Base-by-base conservation (phyloP, 164 flowering plant genomes). In the Chloranthus sessilifolius region DNA sequence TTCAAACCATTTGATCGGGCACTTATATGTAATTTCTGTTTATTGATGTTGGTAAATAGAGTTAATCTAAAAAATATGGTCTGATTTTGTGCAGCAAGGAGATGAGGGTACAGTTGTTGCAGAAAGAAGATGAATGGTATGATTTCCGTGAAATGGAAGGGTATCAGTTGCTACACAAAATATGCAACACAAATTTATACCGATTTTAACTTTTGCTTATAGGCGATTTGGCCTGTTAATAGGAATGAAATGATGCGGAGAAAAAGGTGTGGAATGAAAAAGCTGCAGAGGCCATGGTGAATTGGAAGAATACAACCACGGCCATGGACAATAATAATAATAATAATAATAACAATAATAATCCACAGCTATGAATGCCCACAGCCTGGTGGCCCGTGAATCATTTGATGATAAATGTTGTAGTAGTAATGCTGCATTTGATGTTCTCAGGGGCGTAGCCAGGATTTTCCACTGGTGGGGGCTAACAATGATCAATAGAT, bases 121-220 rank as follows among this genome's bases (percentile, higher is more conserved):
- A 80, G 62, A 88, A 83, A 63, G 52, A 77, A 24, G 78, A 49
- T 88, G 1, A 79, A 30, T 60, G 88, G 92, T 26, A 66, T 83
- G 51, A 72, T 92, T 42, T 83, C 96, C 14, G 75, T 92, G 51
- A 85, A 82, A 59, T 92, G 98, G 98, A 85, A 85, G 90, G 61
- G 2, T 9, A 7, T 10, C 23, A n/a, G n/a, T n/a, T n/a, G n/a
- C 1, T 15, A 19, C 5, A 28, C 38, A 6, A 17, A 33, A 4
- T 25, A 9, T 9, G 19, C 14, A 27, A 47, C 21, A 12, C 33
- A 3, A 43, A 20, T 17, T 7, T 21, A 17, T 43, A 19, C 16
- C 26, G 3, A 12, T 27, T 36, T 21, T 8, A 4, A 21, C 17
- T 4, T 22, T 58, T 19, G 15, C 15, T 21, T 35, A 12, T 26